phyloP scores from a whole-genome alignment of 805 yeast genomes.

The Teunomyces tritomae region DNA sequence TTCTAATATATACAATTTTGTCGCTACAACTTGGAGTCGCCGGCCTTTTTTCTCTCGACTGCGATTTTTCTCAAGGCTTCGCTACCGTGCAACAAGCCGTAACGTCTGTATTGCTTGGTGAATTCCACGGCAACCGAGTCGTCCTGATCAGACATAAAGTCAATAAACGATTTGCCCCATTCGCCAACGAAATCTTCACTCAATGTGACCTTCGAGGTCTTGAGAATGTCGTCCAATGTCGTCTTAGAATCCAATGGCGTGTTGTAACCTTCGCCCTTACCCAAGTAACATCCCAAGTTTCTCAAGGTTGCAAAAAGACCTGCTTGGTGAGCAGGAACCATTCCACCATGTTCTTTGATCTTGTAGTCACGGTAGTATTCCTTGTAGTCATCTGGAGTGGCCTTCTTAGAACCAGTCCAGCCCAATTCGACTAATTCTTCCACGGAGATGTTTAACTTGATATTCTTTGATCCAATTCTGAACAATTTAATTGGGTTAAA shows the following conservation, averaged over 20 bases:
- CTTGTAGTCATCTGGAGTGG: slow-evolving; percentile 66
- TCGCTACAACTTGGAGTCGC: slow-evolving; percentile 7
- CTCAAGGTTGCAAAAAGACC: slow-evolving; percentile 63
- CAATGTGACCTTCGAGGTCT: slow-evolving; percentile 45
- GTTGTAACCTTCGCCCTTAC: slow-evolving; percentile 81
- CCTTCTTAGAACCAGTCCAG: slow-evolving; percentile 92
- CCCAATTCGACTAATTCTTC: slow-evolving; percentile 68
- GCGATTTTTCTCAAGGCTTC: slow-evolving; percentile 40
- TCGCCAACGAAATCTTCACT: slow-evolving; percentile 55
- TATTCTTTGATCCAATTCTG: slow-evolving; percentile 27
- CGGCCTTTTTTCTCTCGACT: slow-evolving; percentile 30
- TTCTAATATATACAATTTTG: background rate
- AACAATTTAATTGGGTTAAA: slow-evolving; percentile 63
- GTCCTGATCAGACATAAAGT: slow-evolving; percentile 35
- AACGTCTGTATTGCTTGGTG: slow-evolving; percentile 65
- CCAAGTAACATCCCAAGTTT: slow-evolving; percentile 60
- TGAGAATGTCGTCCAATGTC: slow-evolving; percentile 27
- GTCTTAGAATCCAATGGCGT: slow-evolving; percentile 49
- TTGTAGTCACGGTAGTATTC: slow-evolving; percentile 62
- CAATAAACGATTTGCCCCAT: slow-evolving; percentile 49
- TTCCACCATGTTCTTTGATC: slow-evolving; percentile 68
- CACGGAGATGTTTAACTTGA: slow-evolving; percentile 37
- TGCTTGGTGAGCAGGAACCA: slow-evolving; percentile 69
- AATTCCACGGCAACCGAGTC: slow-evolving; percentile 36
- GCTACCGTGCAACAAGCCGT: slow-evolving; percentile 55